Evolutionary conservation across 2,329 filamentous ascomycete genomes (phyloP).

Genomic region (Pezicula neosporulosa): DNA sequence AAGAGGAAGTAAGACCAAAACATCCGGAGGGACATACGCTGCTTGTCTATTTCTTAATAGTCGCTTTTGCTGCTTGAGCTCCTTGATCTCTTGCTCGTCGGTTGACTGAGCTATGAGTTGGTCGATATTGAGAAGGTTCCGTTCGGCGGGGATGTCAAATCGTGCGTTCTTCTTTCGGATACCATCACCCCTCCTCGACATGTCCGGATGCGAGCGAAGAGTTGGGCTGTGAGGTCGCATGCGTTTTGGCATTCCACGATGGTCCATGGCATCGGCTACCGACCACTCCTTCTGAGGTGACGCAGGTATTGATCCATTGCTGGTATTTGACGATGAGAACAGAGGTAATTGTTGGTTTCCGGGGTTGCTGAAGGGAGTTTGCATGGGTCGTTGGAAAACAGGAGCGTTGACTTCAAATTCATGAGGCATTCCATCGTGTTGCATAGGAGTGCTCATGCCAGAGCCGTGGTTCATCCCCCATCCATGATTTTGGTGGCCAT

Average conservation of each 20-base stretch:
- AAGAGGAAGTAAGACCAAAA: slow-evolving; percentile 16
- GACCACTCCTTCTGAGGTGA: slow-evolving; percentile 60
- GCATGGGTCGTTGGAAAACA: slow-evolving; percentile 49
- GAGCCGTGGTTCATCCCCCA: slow-evolving; percentile 46
- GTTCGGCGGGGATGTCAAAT: slow-evolving; percentile 93
- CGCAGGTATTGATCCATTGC: slow-evolving; percentile 46
- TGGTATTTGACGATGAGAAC: slow-evolving; percentile 47
- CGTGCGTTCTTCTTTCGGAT: slow-evolving; percentile 99
- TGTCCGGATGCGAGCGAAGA: slow-evolving; percentile 71
- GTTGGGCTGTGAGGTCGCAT: slow-evolving; percentile 64
- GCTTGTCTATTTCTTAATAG: slow-evolving; percentile 93
- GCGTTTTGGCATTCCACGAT: slow-evolving; percentile 49
- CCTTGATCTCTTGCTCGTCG: slow-evolving; percentile 92
- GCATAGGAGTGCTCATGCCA: slow-evolving; percentile 71
- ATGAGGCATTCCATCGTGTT: slow-evolving; percentile 60
- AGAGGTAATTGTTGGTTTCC: slow-evolving; percentile 47
- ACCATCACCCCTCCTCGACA: slow-evolving; percentile 45
- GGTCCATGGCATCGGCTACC: slow-evolving; percentile 42
- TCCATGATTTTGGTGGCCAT: slow-evolving; percentile 23
- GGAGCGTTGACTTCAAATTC: slow-evolving; percentile 50
- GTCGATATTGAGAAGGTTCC: slow-evolving; percentile 93
- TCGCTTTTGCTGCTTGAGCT: slow-evolving; percentile 97
- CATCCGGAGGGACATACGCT: slow-evolving; percentile 63
- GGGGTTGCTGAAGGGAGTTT: slow-evolving; percentile 53
- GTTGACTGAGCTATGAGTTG: slow-evolving; percentile 83